These are phyloP conservation scores for Picochlorum sp. DNA, from an alignment of 139 green algal genomes.

Conservation along the genomic window DNA sequence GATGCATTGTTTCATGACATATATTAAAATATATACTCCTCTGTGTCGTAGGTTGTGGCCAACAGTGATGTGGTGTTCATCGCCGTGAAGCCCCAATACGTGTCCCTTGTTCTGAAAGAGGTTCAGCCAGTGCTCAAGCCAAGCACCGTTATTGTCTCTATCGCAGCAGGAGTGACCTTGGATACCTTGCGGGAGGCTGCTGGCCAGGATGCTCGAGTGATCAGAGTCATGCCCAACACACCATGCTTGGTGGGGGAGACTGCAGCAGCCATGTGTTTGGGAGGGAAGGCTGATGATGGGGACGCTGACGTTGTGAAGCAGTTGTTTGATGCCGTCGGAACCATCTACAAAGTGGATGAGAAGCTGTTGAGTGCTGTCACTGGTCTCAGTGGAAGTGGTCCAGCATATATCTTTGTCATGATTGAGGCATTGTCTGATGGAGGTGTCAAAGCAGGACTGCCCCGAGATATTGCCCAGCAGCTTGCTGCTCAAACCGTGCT, in stretches of 20 bases:
- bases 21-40: too few relatives aligned
- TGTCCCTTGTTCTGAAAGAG: slow-evolving; percentile 59
- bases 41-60: slow-evolving; percentile 45
- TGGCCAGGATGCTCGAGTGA: slow-evolving; percentile 41
- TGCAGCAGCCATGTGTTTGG: slow-evolving; percentile 80
- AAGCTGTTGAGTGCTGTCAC: slow-evolving; percentile 88
- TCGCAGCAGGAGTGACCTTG: slow-evolving; percentile 86
- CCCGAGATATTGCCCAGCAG: slow-evolving; percentile 63
- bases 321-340: slow-evolving; percentile 68
- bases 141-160: slow-evolving; percentile 75
- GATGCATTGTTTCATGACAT: neutral
- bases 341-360: slow-evolving; percentile 68
- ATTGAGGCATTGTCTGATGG: slow-evolving; percentile 96
- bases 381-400: slow-evolving; percentile 81
- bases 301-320: slow-evolving; percentile 55
- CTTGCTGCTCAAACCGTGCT: slow-evolving; percentile 66
- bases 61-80: slow-evolving; percentile 81
- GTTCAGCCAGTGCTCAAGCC: slow-evolving; percentile 32
- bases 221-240: slow-evolving; percentile 98
- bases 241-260: slow-evolving; percentile 87
- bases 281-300: slow-evolving; percentile 23
- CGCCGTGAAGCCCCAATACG: slow-evolving; percentile 87
- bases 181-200: slow-evolving; percentile 47
- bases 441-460: slow-evolving; percentile 80
- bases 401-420: slow-evolving; percentile 89